Base-by-base conservation (phyloP, 768 basidiomycete genomes). In the Pleurotus giganteus region DNA sequence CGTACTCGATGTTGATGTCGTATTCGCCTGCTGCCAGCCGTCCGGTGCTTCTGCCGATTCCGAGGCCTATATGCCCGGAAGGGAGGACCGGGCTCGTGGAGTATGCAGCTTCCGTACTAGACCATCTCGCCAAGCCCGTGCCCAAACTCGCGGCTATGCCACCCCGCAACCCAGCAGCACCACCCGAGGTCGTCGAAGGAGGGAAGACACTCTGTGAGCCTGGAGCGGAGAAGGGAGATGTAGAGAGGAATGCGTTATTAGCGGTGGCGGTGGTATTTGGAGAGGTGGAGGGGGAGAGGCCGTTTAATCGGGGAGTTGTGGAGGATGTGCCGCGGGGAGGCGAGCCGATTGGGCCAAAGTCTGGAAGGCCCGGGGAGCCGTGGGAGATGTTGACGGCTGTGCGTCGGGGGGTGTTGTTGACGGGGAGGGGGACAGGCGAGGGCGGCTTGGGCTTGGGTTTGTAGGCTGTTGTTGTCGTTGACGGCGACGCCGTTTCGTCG, bases 311-410 rank as follows among this genome's bases (percentile, higher is more conserved):
- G 21, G 72, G 58, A 54, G 75, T 61, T 13, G 71, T 71, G 1
- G 60, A 66, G 2, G 66, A 63, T 29, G 71, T 54, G 26, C 59
- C 55, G 39, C 69, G 79, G 1, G 91, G 87, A 7, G 90, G 88
- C 2, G 89, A 90, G 2, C 91, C 91, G 57, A 93, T 91, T 13
- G 91, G 89, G 7, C 91, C 91, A 61, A 89, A 86, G 65, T 89
- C 89, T 44, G 74, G 71, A 43, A 74, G 65, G 37, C 72, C 63
- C 49, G 73, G 66, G 29, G 75, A 58, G 13, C 47, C 37, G 21
- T 50, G 45, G 4, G 49, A 37, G 29, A 21, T 34, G 43, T 65
- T 63, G 12, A 73, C 69, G 6, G 70, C 66, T 42, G 78, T 70
- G 24, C 77, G 72, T 32, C 82, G 83, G 11, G 82, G 59, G 4